These are phyloP conservation scores for Grosmannia clavigera DNA, from an alignment of 2,329 filamentous ascomycete species.

Conservation along the genomic window DNA sequence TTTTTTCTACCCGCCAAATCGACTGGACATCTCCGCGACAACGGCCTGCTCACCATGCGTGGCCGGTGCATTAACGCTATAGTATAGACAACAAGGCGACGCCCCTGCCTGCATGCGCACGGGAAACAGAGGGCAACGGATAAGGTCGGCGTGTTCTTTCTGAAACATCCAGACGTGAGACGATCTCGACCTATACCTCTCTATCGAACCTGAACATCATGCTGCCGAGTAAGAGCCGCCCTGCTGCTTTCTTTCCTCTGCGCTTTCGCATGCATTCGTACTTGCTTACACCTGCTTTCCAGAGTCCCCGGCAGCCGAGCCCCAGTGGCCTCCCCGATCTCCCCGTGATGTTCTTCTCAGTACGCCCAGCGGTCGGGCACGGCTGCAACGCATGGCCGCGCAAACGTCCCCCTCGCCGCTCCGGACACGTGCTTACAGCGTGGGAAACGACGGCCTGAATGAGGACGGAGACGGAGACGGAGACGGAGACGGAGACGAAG, in stretches of 20 bases:
- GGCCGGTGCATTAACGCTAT: background rate
- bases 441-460: slow-evolving; percentile 5
- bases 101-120: background rate
- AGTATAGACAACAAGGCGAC: background rate
- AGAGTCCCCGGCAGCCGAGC: slow-evolving; percentile 17
- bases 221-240: slow-evolving; percentile 7
- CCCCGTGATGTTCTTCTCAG: slow-evolving; percentile 51
- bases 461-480: slow-evolving; percentile 24
- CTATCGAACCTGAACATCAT: background rate
- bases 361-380: slow-evolving; percentile 68
- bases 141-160: background rate
- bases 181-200: background rate
- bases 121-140: background rate
- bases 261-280: background rate
- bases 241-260: background rate
- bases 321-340: slow-evolving; percentile 55
- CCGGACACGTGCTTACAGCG: slow-evolving; percentile 17
- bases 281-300: background rate
- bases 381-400: slow-evolving; percentile 53
- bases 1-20: background rate
- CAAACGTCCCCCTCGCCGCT: slow-evolving; percentile 58
- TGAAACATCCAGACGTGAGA: background rate
- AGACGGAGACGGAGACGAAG: slow-evolving; percentile 37
- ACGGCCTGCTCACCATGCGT: background rate
- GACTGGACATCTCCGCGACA: background rate